phyloP scores from a whole-genome alignment of 2,329 filamentous ascomycete genomes.

The Claviceps sp. region DNA sequence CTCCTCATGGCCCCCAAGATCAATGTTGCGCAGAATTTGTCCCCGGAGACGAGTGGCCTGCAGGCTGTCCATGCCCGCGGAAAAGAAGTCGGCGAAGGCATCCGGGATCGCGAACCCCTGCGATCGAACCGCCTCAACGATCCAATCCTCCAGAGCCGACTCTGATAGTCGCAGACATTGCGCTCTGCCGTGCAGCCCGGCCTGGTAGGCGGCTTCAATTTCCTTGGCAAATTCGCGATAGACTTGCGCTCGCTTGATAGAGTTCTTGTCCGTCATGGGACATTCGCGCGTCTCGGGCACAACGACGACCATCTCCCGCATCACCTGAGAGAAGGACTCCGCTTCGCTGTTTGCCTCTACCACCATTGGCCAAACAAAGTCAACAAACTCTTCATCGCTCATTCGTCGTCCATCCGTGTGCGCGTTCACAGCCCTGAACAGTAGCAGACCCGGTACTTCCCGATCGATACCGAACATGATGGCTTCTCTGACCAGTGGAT shows the following conservation, averaged over 20 bases:
- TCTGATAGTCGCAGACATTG: slow-evolving; percentile 6
- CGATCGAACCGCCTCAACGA: background rate
- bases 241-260: slow-evolving; percentile 34
- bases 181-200: slow-evolving; percentile 8
- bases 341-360: slow-evolving; percentile 17
- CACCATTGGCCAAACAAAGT: slow-evolving; percentile 23
- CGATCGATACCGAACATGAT: slow-evolving; percentile 48
- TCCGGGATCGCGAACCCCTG: slow-evolving; percentile 7
- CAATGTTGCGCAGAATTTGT: slow-evolving; percentile 34
- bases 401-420: background rate
- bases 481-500: slow-evolving; percentile 24
- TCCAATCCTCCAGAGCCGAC: slow-evolving; percentile 14
- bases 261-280: slow-evolving; percentile 38
- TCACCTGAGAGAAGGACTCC: slow-evolving; percentile 24
- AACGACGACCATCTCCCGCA: slow-evolving; percentile 34
- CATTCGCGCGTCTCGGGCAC: slow-evolving; percentile 28
- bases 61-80: slow-evolving; percentile 41
- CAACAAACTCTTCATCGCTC: slow-evolving; percentile 9
- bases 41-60: slow-evolving; percentile 42
- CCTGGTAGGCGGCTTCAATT: slow-evolving; percentile 27
- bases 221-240: slow-evolving; percentile 28
- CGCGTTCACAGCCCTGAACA: background rate
- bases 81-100: slow-evolving; percentile 41
- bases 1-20: slow-evolving; percentile 30
- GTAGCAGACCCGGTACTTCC: slow-evolving; percentile 40